Percentiles rank a stretch among this genome's conserved stretches.
These are phyloP conservation scores for Thelonectria rubi DNA, from an alignment of 2,329 filamentous ascomycete genomes.

Conservation along the genomic window DNA sequence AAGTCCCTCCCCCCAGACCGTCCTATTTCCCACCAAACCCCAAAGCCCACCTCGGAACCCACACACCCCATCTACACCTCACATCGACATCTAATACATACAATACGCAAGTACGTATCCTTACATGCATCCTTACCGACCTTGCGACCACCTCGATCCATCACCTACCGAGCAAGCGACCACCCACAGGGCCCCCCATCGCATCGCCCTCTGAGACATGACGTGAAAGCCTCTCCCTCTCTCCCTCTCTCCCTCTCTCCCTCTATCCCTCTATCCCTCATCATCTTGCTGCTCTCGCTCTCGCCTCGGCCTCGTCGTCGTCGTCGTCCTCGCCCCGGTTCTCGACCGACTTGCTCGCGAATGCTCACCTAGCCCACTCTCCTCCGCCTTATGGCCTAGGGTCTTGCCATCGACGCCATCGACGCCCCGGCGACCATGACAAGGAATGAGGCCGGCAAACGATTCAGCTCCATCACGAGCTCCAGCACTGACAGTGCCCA, in stretches of 20 bases:
- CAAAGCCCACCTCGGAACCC: constrained; percentile 8
- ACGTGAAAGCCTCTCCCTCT: constrained; percentile 43
- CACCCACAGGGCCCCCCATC: background rate
- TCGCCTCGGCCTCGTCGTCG: too few species aligned
- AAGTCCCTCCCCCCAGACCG: constrained; percentile 7
- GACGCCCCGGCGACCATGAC: constrained; percentile 66
- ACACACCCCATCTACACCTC: constrained; percentile 8
- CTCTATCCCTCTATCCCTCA: too few species aligned
- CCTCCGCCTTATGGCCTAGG: constrained; percentile 45
- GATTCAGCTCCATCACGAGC: constrained; percentile 59
- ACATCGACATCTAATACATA: constrained; percentile 7
- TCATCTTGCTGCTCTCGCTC: too few species aligned
- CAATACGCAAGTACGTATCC: background rate
- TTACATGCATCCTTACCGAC: background rate
- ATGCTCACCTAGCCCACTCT: constrained; percentile 35
- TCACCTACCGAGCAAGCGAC: constrained; percentile 30
- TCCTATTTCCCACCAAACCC: constrained; percentile 16
- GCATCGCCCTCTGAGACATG: constrained; percentile 41
- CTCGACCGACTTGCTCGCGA: constrained; percentile 28
- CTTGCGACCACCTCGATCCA: background rate
- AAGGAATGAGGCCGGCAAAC: constrained; percentile 69
- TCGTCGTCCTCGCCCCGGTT: constrained; percentile 23
- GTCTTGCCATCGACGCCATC: constrained; percentile 43
- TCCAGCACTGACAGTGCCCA: constrained; percentile 70
- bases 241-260: too few species aligned